These are phyloP conservation scores for Saccharomyces hybrid DNA, from an alignment of 1,139 yeast species.

Conservation along the genomic window DNA sequence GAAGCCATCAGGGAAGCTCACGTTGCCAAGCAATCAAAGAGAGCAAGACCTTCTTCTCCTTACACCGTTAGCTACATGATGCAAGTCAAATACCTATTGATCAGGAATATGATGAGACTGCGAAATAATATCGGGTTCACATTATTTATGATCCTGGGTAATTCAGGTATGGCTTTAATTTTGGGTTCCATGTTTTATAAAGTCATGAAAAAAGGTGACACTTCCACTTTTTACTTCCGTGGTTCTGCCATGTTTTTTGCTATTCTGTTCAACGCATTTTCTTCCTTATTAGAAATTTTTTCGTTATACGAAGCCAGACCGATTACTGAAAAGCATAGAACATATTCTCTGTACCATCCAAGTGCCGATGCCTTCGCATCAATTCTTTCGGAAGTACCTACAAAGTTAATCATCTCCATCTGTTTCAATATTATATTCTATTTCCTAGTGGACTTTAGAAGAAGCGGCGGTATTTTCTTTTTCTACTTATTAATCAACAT, in stretches of 20 bases:
- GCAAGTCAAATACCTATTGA: constrained; percentile 47
- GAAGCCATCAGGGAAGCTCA: constrained; percentile 39
- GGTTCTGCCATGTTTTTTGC: too few species aligned
- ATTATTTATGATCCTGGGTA: constrained; percentile 46
- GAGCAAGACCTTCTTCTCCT: constrained; percentile 42
- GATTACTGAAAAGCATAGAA: constrained; percentile 62
- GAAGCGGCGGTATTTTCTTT: constrained; percentile 54
- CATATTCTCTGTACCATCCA: constrained; percentile 59
- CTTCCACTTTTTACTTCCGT: too few species aligned
- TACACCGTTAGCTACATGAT: constrained; percentile 48
- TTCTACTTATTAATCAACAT: constrained; percentile 44
- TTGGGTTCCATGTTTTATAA: too few species aligned
- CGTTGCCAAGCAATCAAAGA: constrained; percentile 46
- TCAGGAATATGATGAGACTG: constrained; percentile 49
- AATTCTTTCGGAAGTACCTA: constrained; percentile 52
- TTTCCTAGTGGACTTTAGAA: constrained; percentile 52
- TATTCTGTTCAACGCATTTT: too few species aligned
- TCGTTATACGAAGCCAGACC: constrained; percentile 57
- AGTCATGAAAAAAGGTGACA: too few species aligned
- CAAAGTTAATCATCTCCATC: constrained; percentile 43
- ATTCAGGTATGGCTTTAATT: too few species aligned
- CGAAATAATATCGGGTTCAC: constrained; percentile 58
- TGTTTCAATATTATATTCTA: constrained; percentile 49
- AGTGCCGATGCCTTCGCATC: constrained; percentile 61
- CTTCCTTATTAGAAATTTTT: constrained; percentile 57